Conservation (phyloP, 257 asterid genomes). For the Orobanche coerulescens region DNA sequence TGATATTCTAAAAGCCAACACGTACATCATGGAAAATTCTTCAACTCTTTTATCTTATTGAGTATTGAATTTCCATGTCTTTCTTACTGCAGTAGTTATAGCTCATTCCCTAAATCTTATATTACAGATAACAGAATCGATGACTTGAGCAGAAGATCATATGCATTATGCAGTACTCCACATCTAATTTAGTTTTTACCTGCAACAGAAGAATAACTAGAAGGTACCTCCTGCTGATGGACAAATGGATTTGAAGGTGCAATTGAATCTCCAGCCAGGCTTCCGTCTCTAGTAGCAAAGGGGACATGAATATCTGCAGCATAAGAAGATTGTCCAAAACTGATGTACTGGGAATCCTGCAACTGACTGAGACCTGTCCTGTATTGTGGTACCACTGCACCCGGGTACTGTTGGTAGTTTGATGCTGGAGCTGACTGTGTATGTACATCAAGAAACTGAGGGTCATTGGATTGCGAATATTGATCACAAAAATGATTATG, state of each 20-base stretch:
- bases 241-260: conserved; percentile 49
- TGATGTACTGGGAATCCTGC: conserved; percentile 40
- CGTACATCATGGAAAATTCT: too few species aligned
- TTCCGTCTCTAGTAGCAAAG: conserved; percentile 50
- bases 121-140: conserved; percentile 28
- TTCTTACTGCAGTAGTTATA: conserved; percentile 15
- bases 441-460: conserved; percentile 38
- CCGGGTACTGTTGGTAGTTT: conserved; percentile 48
- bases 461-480: conserved; percentile 45
- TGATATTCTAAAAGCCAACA: too few species aligned
- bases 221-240: conserved; percentile 99
- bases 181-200: conserved; percentile 66
- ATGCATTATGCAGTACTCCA: conserved; percentile 38
- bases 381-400: conserved; percentile 32
- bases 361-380: conserved; percentile 32
- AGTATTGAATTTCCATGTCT: neutral
- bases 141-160: conserved; percentile 36
- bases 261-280: conserved; percentile 43
- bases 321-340: conserved; percentile 48
- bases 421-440: conserved; percentile 28
- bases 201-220: conserved; percentile 99
- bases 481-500: conserved; percentile 45
- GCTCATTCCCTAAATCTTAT: conserved; percentile 13
- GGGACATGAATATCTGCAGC: conserved; percentile 31
- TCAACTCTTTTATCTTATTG: neutral